These are phyloP conservation scores for Botrytis byssoidea DNA, from an alignment of 2,329 filamentous ascomycete genomes.

Conservation along the genomic window DNA sequence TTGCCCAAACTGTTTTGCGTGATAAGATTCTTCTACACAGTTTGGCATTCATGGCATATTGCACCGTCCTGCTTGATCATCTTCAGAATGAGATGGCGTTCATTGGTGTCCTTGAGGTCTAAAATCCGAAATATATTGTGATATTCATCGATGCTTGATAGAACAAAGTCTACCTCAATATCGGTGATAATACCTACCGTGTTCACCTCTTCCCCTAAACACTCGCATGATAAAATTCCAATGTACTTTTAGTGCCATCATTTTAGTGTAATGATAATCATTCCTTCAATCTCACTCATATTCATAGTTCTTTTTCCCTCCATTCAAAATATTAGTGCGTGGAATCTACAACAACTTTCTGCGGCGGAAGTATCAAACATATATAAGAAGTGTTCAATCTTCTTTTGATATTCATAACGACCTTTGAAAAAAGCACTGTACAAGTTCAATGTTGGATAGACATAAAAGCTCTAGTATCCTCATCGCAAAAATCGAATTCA, in stretches of 20 bases:
- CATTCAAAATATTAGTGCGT: background rate
- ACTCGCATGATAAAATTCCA: rapidly evolving
- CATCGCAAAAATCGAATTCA: background rate
- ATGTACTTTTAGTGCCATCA: background rate
- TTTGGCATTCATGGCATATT: background rate
- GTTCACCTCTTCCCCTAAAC: background rate
- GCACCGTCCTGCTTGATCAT: background rate
- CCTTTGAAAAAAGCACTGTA: rapidly evolving
- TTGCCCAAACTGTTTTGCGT: background rate
- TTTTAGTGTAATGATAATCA: background rate
- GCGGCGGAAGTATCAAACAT: background rate
- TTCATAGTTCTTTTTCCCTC: background rate
- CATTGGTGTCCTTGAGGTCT: background rate
- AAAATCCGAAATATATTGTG: background rate
- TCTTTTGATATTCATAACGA: background rate
- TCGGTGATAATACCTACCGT: background rate
- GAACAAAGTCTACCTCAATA: background rate
- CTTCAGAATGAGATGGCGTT: background rate
- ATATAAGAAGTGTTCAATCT: background rate
- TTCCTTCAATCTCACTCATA: background rate
- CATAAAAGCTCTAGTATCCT: background rate
- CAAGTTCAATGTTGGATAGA: background rate
- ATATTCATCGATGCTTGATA: background rate
- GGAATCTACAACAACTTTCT: background rate
- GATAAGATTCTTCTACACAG: rapidly evolving